Evolutionary conservation across 441 rosid genomes (phyloP), one percentile per base, ranked within the genome.

Genomic region (Biscutella laevigata): DNA sequence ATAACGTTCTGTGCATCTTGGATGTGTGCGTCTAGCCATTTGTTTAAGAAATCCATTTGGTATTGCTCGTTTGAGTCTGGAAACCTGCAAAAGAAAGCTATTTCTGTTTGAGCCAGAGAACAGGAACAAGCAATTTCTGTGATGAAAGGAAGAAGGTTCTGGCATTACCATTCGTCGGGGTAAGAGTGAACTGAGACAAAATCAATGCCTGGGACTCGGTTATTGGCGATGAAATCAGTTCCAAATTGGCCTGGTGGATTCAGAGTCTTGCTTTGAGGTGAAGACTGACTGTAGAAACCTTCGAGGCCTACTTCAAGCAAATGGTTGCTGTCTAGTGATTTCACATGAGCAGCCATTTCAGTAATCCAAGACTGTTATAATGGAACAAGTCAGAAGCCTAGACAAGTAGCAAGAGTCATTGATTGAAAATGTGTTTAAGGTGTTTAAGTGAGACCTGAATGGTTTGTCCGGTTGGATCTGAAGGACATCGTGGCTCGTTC

Each of bases 401-500:
- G 5, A 51, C 21, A 14, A 10, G 45, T 14, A 15, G 9, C 0
- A n/a, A 9, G 16, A 30, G 11, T 17, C 15, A 40, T 47, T n/a
- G 37, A 26, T 8, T 38, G 55, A 12, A 28, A 12, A 20, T 24
- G 29, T 40, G 28, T 39, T n/a, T n/a, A n/a, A n/a, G n/a, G n/a
- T n/a, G n/a, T 3, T 12, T 1, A 27, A 7, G 19, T 7, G 32
- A 64, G 47, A 83, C 90, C 90, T 80, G 91, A 65, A 83, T 71
- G 68, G 80, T 78, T 40, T 72, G 60, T 44, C 91, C 91, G 9
- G 76, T 59, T 19, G 83, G 72, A 71, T 83, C 91, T 7, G 87
- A 80, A 19, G 83, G 71, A 54, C 91, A 83, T 57, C 91, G 77
- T 9, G 87, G 91, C 68, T 83, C 91, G 59, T 83, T 83, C 81